Percentiles rank a stretch among this genome's conserved stretches.
phyloP scores from a whole-genome alignment of 164 flowering plant genomes.

The Protea cynaroides region DNA sequence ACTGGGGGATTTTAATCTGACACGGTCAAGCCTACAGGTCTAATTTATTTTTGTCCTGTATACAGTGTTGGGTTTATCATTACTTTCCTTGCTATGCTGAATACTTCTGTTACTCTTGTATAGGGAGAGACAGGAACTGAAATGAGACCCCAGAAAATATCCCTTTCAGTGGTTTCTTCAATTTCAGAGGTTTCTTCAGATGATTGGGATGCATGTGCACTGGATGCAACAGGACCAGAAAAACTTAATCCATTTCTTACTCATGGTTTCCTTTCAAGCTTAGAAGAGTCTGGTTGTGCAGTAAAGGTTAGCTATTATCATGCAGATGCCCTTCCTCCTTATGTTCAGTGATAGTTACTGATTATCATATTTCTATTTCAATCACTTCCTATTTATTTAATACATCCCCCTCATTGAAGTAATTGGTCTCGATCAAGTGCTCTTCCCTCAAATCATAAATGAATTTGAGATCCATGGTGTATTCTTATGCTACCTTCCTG shows the following conservation, averaged over 20 bases:
- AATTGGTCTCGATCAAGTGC: no score
- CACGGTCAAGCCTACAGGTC: constrained; percentile 49
- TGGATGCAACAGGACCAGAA: constrained; percentile 63
- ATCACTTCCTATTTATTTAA: no score
- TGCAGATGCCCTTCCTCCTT: no score
- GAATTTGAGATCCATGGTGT: no score
- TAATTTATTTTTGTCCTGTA: constrained; percentile 12
- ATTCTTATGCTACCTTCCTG: no score
- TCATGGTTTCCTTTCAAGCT: constrained; percentile 85
- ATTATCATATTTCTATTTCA: no score
- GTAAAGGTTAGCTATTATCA: constrained; percentile 56
- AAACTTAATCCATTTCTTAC: constrained; percentile 75
- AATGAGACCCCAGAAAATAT: constrained; percentile 36
- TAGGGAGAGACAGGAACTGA: constrained; percentile 31
- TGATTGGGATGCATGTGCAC: constrained; percentile 86
- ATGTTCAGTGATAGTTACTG: no score
- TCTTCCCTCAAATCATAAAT: no score
- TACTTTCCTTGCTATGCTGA: constrained; percentile 4
- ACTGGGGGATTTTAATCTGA: constrained; percentile 50
- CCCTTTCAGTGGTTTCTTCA: constrained; percentile 65
- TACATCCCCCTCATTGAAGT: no score
- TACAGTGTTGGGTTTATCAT: constrained; percentile 6
- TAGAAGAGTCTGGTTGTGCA: constrained; percentile 77
- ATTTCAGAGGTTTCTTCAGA: constrained; percentile 55
- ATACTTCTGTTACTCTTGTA: constrained; percentile 6